Evolutionary conservation across 176 grass and related monocot species (phyloP).

Genomic region (Puccinellia tenuiflora): DNA sequence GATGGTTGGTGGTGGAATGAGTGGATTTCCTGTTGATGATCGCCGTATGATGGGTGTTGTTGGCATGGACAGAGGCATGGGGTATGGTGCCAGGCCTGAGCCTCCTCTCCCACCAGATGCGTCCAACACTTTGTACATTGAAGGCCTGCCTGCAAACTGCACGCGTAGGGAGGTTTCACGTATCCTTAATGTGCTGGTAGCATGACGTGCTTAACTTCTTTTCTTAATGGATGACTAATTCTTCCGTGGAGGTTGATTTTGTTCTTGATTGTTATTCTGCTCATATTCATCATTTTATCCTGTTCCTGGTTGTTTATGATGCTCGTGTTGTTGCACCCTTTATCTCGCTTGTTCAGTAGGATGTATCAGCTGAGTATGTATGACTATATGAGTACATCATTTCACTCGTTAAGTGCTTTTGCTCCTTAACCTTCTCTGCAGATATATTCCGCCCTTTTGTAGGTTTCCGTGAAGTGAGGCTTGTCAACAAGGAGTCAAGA

Average conservation of each 20-base stretch:
- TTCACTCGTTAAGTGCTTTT: background rate
- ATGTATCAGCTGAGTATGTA: background rate
- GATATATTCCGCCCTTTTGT: conserved; percentile 99
- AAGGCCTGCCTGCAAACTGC: conserved; percentile 92
- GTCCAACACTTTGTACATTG: conserved; percentile 78
- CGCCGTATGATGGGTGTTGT: conserved; percentile 53
- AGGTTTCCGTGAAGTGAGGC: conserved; percentile 95
- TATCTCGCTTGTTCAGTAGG: background rate
- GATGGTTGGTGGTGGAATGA: conserved; percentile 49
- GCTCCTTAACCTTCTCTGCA: conserved; percentile 50
- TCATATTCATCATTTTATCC: background rate
- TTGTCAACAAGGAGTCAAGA: conserved; percentile 98
- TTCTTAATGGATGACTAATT: background rate
- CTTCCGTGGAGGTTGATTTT: background rate
- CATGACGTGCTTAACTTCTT: background rate
- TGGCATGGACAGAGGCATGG: conserved; percentile 68
- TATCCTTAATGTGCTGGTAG: conserved; percentile 55
- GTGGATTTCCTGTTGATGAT: conserved; percentile 66
- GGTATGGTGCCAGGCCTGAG: conserved; percentile 64
- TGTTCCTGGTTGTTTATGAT: background rate
- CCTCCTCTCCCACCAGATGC: conserved; percentile 87
- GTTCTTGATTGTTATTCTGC: background rate
- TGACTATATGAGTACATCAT: background rate
- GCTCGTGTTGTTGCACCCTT: background rate
- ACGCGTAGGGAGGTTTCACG: conserved; percentile 96